Evolutionary conservation across 225 moss, liverwort and hornwort species (phyloP), one percentile per base, ranked within the genome.

Genomic region (Sphagnum tenellum): DNA sequence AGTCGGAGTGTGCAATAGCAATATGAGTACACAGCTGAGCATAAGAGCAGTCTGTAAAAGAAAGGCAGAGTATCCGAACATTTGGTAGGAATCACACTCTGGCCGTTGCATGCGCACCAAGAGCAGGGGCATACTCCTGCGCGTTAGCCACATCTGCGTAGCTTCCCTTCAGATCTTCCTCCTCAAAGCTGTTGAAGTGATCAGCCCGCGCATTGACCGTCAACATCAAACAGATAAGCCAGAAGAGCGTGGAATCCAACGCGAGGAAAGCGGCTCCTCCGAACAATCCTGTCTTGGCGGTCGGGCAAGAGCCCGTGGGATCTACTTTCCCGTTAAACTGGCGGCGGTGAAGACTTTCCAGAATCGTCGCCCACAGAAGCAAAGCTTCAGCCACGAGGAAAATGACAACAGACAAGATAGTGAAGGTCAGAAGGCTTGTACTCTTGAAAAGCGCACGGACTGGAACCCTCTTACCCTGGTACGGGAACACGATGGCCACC

Each of bases 191-290:
- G 29, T 74, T 73, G 3, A 92, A 83, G 78, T 90, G 80, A 58
- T 89, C 90, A 49, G 75, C 76, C 50, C 90, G 88, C 13, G 83
- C 79, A 66, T 98, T 98, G 45, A 76, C 56, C 54, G 82, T 76
- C 57, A 98, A 47, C 96, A 98, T 90, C 59, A 98, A 76, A 55
- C 80, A 75, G 68, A 98, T 85, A 56, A 98, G 82, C 75, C 92
- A 98, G 72, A 98, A 90, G 48, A 96, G 90, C 13, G 96, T 96
- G 46, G 92, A 85, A 79, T 96, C 96, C 71, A 96, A 67, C 12
- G 92, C 90, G 74, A 98, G 71, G 72, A 98, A 89, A 47, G 92
- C 90, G 13, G 89, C 92, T 51, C 92, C 96, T 68, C 96, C 96
- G 29, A 98, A 87, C 44, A 92, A 77, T 59, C 96, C 96, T 50